Conservation (phyloP, 768 basidiomycete species). For the Albatrellus ellisii region DNA sequence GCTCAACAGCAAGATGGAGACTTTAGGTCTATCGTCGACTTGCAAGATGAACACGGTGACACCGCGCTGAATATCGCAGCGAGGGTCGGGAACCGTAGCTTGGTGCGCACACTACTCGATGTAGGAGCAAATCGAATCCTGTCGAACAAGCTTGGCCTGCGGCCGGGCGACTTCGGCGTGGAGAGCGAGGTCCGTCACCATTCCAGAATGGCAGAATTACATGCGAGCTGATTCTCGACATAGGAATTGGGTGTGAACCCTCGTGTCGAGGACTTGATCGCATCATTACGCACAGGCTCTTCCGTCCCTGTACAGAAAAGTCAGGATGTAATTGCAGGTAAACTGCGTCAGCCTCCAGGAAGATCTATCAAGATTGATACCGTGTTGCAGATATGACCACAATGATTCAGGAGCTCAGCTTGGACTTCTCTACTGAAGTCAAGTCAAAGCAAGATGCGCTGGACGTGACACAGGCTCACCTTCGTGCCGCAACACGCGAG, state of each 20-base stretch:
- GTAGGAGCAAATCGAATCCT: conserved; percentile 84
- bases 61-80: conserved; percentile 94
- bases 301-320: conserved; percentile 77
- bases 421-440: conserved; percentile 75
- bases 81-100: conserved; percentile 76
- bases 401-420: conserved; percentile 68
- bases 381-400: conserved; percentile 55
- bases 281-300: conserved; percentile 59
- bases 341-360: conserved; percentile 7
- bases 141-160: conserved; percentile 85
- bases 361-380: conserved; percentile 7
- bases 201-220: background rate
- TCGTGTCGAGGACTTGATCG: conserved; percentile 69
- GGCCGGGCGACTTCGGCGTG: conserved; percentile 91
- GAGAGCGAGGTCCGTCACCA: conserved; percentile 62
- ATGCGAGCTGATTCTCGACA: conserved; percentile 1
- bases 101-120: conserved; percentile 80
- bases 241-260: conserved; percentile 62
- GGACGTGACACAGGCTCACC: conserved; percentile 77
- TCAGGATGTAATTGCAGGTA: conserved; percentile 74
- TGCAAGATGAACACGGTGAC: conserved; percentile 92
- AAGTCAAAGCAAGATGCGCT: conserved; percentile 77
- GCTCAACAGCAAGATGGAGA: conserved; percentile 65
- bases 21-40: conserved; percentile 71
- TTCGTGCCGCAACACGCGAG: conserved; percentile 81